Conservation (phyloP, 2,329 filamentous ascomycete genomes). For the Arthrobotrys sinensis region DNA sequence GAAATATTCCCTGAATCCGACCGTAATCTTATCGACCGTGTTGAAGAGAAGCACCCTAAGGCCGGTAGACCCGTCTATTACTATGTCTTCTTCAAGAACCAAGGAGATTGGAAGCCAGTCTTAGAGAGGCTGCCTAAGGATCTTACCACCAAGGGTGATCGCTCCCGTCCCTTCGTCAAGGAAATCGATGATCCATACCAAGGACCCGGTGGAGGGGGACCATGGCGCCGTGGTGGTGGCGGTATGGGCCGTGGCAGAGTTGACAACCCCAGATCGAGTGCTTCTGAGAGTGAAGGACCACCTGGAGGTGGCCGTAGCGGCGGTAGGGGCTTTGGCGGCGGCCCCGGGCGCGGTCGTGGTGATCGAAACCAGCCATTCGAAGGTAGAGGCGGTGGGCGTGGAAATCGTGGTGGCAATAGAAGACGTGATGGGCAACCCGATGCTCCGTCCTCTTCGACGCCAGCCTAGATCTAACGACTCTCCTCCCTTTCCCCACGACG, state of each 20-base stretch:
- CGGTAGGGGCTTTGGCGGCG: conserved; percentile 73
- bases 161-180: conserved; percentile 81
- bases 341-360: conserved; percentile 71
- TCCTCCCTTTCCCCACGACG: conserved; percentile 11
- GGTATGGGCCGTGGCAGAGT: conserved; percentile 88
- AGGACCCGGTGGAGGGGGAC: conserved; percentile 73
- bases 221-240: conserved; percentile 73
- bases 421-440: conserved; percentile 54
- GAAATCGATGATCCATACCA: conserved; percentile 69
- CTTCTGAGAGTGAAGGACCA: conserved; percentile 62
- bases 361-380: conserved; percentile 71
- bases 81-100: conserved; percentile 86
- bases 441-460: conserved; percentile 40
- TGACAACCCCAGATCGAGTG: conserved; percentile 75
- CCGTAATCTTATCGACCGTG: conserved; percentile 81
- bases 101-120: conserved; percentile 84
- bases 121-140: conserved; percentile 82
- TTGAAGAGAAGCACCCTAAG: conserved; percentile 71
- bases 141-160: conserved; percentile 77
- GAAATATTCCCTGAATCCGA: conserved; percentile 88
- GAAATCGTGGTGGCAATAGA: conserved; percentile 70
- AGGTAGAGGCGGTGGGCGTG: conserved; percentile 67
- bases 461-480: conserved; percentile 22
- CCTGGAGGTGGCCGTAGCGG: conserved; percentile 68
- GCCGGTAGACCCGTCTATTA: conserved; percentile 73